Base-by-base conservation (phyloP, 495 filamentous ascomycete genomes). In the Choiromyces venosus region DNA sequence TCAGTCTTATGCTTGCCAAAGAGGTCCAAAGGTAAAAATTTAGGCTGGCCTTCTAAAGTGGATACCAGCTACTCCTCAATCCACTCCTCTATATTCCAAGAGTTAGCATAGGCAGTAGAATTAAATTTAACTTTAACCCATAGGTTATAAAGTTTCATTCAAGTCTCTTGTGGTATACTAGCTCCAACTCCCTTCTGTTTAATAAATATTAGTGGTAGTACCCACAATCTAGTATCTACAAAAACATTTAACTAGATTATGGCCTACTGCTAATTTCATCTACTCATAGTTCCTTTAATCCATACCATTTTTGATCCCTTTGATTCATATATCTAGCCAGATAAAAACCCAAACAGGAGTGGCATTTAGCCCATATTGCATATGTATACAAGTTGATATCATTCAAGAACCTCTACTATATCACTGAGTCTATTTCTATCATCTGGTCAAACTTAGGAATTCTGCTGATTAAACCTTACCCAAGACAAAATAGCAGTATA, bases 181-280 rank as follows among this genome's bases (percentile, higher is more conserved):
- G 35, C 36, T 37, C 65, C 36, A 16, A 21, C 35, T 36, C 36
- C 38, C 36, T 66, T 66, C 36, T 66, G 35, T 36, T 36, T 66
- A 37, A 21, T 36, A 36, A 66, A 35, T 37, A 66, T 66, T n/a
- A n/a, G n/a, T n/a, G n/a, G n/a, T n/a, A n/a, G n/a, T n/a, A n/a
- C n/a, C n/a, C n/a, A n/a, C n/a, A 8, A 36, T 33, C 35, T 66
- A 66, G 64, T 65, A 67, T 72, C 64, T 40, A 10, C 70, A 67
- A 64, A 67, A 25, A 52, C 38, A 21, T 64, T 72, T 52, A 67
- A 35, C 65, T 66, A 66, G 4, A 66, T 25, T 8, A 65, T 52
- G 12, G 70, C 64, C 56, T 37, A 65, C 7, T 36, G 39, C 61
- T 72, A 66, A 29, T 25, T 35, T 42, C 70, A 67, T 65, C 38